Percentiles rank a stretch among this genome's conserved stretches.
Evolutionary conservation across 306 rosid genomes (phyloP).

Genomic region (Rubus idaeus): DNA sequence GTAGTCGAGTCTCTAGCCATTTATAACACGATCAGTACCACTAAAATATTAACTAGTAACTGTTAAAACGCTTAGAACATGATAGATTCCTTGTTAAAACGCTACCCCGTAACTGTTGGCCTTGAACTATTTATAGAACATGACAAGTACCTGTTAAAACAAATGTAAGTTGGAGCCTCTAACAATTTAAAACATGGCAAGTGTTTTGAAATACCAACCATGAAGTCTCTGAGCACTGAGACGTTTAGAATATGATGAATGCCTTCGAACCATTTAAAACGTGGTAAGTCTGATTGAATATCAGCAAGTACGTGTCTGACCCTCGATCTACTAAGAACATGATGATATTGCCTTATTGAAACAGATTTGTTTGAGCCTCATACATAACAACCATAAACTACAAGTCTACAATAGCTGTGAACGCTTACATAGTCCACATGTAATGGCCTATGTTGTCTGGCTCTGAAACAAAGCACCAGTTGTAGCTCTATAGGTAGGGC

Average conservation of each 20-base stretch:
- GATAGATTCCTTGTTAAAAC: too few species aligned
- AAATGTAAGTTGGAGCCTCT: too few species aligned
- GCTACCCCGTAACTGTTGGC: too few species aligned
- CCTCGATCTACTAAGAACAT: too few species aligned
- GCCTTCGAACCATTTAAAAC: not conserved
- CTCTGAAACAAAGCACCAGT: not conserved
- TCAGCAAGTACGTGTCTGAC: not conserved
- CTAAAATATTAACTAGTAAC: not conserved
- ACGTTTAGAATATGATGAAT: not conserved
- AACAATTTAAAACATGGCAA: too few species aligned
- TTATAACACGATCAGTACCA: too few species aligned
- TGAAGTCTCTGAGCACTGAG: not conserved
- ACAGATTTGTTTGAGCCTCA: not conserved
- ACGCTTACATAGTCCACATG: not conserved
- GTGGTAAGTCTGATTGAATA: not conserved
- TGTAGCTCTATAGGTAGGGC: not conserved
- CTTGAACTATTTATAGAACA: too few species aligned
- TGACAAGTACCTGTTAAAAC: too few species aligned
- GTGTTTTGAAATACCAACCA: not conserved
- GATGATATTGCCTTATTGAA: not conserved
- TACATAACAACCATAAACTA: not conserved
- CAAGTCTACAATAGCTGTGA: not conserved
- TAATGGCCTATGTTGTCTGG: not conserved
- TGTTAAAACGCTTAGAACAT: not conserved
- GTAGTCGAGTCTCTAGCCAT: not conserved